These are phyloP conservation scores for Puya raimondii DNA, from an alignment of 176 grass and related monocot genomes.

Conservation along the genomic window DNA sequence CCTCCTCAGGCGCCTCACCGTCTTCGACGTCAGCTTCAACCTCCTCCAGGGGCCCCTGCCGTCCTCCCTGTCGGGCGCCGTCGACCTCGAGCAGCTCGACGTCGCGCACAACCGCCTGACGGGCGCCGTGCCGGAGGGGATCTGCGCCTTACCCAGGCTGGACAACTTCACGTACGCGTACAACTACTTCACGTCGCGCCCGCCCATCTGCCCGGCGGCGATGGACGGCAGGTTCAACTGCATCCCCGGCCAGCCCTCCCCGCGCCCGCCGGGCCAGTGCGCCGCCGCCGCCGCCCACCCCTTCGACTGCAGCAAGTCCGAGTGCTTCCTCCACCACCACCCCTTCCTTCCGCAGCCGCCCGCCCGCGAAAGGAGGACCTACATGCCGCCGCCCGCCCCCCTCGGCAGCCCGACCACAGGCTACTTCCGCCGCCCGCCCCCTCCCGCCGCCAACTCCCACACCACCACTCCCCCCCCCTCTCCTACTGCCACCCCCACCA, in stretches of 20 bases:
- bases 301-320: conserved; percentile 68
- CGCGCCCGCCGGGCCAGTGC: conserved; percentile 45
- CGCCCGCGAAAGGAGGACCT: not conserved
- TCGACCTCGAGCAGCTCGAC: conserved; percentile 47
- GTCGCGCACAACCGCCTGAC: conserved; percentile 45
- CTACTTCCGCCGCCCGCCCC: conserved; percentile 5
- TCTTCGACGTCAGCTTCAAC: conserved; percentile 87
- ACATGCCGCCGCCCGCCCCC: not conserved
- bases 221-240: conserved; percentile 59
- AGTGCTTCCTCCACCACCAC: conserved; percentile 26
- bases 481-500: not conserved
- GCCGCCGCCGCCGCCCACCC: conserved; percentile 32
- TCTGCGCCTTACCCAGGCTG: conserved; percentile 32
- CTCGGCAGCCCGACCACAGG: conserved; percentile 14
- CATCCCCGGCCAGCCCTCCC: conserved; percentile 36
- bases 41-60: conserved; percentile 40
- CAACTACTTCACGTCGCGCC: conserved; percentile 62
- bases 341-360: not conserved
- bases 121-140: conserved; percentile 36
- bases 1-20: conserved; percentile 30
- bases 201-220: conserved; percentile 19
- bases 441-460: conserved; percentile 12
- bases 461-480: not conserved
- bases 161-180: conserved; percentile 61
- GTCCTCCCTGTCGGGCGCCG: conserved; percentile 15